These are phyloP conservation scores for Aschersonia sp. DNA, from an alignment of 2,329 filamentous ascomycete genomes.

Conservation along the genomic window DNA sequence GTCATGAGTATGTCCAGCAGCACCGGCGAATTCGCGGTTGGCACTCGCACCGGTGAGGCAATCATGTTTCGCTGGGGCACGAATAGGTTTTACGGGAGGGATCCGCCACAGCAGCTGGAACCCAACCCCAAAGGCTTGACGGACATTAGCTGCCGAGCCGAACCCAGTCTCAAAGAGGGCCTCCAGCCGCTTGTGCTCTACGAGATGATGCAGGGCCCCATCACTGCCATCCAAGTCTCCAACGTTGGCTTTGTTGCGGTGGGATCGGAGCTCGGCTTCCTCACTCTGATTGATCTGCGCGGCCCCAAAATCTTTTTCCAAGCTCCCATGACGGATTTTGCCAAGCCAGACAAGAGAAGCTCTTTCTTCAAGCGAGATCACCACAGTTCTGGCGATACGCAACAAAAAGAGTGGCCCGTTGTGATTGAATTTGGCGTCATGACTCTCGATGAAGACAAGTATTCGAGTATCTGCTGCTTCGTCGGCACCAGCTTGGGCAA, in stretches of 20 bases:
- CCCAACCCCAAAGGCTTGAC: slow-evolving; percentile 56
- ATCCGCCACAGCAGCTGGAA: slow-evolving; percentile 33
- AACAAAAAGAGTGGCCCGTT: slow-evolving; percentile 58
- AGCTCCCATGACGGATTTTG: slow-evolving; percentile 56
- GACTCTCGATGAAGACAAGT: slow-evolving; percentile 85
- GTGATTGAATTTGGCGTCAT: slow-evolving; percentile 83
- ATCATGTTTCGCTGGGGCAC: slow-evolving; percentile 78
- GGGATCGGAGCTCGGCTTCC: slow-evolving; percentile 67
- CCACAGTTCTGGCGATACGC: slow-evolving; percentile 17
- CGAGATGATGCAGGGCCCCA: slow-evolving; percentile 67
- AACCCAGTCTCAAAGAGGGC: slow-evolving; percentile 62
- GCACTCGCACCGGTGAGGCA: slow-evolving; percentile 70
- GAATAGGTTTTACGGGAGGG: slow-evolving; percentile 58
- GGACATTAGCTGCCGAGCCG: slow-evolving; percentile 58
- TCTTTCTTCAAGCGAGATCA: slow-evolving; percentile 46
- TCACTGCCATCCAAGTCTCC: slow-evolving; percentile 70
- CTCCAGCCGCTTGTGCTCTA: slow-evolving; percentile 68
- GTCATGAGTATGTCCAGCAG: slow-evolving; percentile 66
- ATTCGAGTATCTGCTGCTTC: slow-evolving; percentile 86
- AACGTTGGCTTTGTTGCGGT: slow-evolving; percentile 85
- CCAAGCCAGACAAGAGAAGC: slow-evolving; percentile 59
- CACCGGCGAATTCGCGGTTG: slow-evolving; percentile 74
- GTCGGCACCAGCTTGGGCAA: slow-evolving; percentile 78
- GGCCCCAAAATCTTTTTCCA: slow-evolving; percentile 76
- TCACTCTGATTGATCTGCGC: slow-evolving; percentile 76